phyloP scores from a whole-genome alignment of 148 eudicot species.

The Camellia granthamiana region DNA sequence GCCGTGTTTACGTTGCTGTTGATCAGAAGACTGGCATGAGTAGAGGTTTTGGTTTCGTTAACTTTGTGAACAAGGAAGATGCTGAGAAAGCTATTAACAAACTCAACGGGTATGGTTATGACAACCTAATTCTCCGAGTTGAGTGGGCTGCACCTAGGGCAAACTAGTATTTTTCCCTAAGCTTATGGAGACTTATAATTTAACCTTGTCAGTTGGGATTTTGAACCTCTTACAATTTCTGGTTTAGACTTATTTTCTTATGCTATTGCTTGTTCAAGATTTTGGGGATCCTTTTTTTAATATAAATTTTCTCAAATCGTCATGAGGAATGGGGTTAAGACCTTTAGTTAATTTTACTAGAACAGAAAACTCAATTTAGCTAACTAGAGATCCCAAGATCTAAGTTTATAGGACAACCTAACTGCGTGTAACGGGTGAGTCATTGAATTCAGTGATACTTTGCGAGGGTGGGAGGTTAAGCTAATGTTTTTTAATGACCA shows the following conservation, averaged over 20 bases:
- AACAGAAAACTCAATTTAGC: too few relatives aligned
- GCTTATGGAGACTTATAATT: background rate
- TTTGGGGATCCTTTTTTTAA: background rate
- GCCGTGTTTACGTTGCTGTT: conserved; percentile 84
- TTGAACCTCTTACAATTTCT: background rate
- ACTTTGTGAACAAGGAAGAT: conserved; percentile 79
- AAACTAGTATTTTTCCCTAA: conserved; percentile 29
- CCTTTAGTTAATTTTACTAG: too few relatives aligned
- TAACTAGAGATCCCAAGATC: too few relatives aligned
- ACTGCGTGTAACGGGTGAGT: too few relatives aligned
- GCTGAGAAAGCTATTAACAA: conserved; percentile 84
- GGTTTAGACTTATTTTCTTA: background rate
- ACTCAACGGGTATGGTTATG: conserved; percentile 98
- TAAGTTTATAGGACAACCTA: too few relatives aligned
- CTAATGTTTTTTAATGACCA: too few relatives aligned
- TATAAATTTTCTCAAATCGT: too few relatives aligned
- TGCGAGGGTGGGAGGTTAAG: too few relatives aligned
- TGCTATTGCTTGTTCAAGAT: background rate
- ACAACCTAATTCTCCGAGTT: conserved; percentile 82
- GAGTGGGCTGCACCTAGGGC: conserved; percentile 93
- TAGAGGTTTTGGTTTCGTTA: conserved; percentile 95
- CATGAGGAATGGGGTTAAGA: too few relatives aligned
- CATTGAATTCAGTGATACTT: too few relatives aligned
- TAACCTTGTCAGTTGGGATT: background rate
- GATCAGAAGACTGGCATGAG: conserved; percentile 92